These are phyloP conservation scores for Cladosporium sp. DNA, from an alignment of 2,329 filamentous ascomycete species.

Conservation along the genomic window DNA sequence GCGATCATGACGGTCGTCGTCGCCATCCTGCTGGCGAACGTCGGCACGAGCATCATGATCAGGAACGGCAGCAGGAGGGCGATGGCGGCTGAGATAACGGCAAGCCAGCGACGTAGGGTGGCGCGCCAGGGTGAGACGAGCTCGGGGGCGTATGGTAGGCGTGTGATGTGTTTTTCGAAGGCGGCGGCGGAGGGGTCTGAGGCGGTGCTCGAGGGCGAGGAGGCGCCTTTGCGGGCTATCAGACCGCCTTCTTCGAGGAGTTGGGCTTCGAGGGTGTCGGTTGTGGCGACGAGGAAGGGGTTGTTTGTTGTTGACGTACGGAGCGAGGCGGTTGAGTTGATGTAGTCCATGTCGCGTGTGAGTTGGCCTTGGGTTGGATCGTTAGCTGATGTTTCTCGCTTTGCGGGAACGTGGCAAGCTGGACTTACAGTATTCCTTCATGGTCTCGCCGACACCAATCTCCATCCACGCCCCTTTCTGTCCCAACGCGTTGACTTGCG, in stretches of 20 bases:
- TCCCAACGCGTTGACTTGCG: slow-evolving; percentile 27
- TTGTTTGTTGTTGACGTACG: slow-evolving; percentile 9
- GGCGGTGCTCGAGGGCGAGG: neutral
- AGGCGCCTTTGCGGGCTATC: slow-evolving; percentile 11
- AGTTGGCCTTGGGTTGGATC: slow-evolving; percentile 20
- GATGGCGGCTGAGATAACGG: slow-evolving; percentile 4
- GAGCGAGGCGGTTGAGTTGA: slow-evolving; percentile 18
- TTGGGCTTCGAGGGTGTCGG: slow-evolving; percentile 23
- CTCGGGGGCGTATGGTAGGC: slow-evolving; percentile 6
- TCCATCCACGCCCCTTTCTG: slow-evolving; percentile 28
- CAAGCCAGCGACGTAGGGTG: slow-evolving; percentile 3
- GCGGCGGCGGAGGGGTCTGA: slow-evolving; percentile 2
- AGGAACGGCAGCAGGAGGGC: slow-evolving; percentile 18
- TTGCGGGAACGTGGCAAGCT: neutral
- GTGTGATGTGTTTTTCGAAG: slow-evolving; percentile 9
- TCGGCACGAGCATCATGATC: slow-evolving; percentile 15
- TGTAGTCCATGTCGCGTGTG: slow-evolving; percentile 28
- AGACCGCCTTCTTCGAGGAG: slow-evolving; percentile 28
- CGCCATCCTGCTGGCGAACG: slow-evolving; percentile 3
- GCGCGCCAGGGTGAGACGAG: slow-evolving; percentile 1
- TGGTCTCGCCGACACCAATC: slow-evolving; percentile 26
- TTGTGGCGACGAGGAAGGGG: slow-evolving; percentile 27
- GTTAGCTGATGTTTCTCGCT: neutral
- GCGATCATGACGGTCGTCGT: slow-evolving; percentile 9
- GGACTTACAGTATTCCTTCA: slow-evolving; percentile 28